phyloP scores from a whole-genome alignment of 805 yeast genomes.

The Metschnikowia continentalis region DNA sequence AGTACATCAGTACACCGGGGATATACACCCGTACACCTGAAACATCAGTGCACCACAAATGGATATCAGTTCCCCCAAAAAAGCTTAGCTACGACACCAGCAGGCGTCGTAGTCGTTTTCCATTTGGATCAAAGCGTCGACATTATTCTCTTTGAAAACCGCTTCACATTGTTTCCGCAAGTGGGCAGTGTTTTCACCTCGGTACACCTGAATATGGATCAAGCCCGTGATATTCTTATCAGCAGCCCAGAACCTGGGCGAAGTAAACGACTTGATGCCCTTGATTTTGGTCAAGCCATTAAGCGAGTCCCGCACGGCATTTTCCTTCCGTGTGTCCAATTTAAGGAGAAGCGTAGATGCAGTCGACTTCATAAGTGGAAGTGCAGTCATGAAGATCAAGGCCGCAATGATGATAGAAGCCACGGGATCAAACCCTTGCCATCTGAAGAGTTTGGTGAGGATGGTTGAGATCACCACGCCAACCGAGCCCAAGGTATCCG shows the following conservation, averaged over 20 bases:
- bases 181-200: conserved; percentile 60
- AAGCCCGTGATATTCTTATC: conserved; percentile 50
- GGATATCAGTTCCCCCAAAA: too few relatives aligned
- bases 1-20: neutral
- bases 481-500: conserved; percentile 94
- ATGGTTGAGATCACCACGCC: conserved; percentile 93
- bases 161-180: conserved; percentile 59
- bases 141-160: conserved; percentile 45
- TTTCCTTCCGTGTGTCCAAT: conserved; percentile 56
- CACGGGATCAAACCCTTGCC: conserved; percentile 86
- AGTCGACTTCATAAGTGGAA: conserved; percentile 80
- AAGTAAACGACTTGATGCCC: conserved; percentile 81
- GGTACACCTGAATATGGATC: conserved; percentile 69
- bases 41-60: neutral
- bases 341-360: conserved; percentile 68
- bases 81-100: conserved; percentile 52
- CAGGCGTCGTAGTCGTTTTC: conserved; percentile 61
- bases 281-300: conserved; percentile 64
- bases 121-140: conserved; percentile 62
- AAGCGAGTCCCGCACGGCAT: conserved; percentile 56
- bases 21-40: too few relatives aligned
- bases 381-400: conserved; percentile 73
- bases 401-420: conserved; percentile 85
- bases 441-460: conserved; percentile 58
- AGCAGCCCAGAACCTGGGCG: conserved; percentile 89